These are phyloP conservation scores for Ilex aquifolium DNA, from an alignment of 257 asterid species.

Conservation along the genomic window DNA sequence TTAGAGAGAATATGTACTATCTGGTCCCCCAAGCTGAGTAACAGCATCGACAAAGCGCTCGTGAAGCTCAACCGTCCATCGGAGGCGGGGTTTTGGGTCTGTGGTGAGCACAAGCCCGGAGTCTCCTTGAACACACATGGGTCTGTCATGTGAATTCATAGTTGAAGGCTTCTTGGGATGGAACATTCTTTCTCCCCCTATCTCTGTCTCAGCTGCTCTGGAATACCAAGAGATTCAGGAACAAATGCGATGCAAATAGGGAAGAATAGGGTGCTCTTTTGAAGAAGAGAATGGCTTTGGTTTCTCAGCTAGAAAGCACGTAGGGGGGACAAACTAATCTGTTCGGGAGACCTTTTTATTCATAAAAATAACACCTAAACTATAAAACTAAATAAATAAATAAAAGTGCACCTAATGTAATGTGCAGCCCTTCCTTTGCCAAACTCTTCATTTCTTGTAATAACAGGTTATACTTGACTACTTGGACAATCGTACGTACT, in stretches of 20 bases:
- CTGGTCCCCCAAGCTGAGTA: conserved; percentile 90
- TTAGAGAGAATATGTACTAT: conserved; percentile 30
- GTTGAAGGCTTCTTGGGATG: conserved; percentile 29
- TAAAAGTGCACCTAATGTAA: too few species aligned
- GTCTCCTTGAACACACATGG: conserved; percentile 54
- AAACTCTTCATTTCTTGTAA: too few species aligned
- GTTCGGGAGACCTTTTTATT: too few species aligned
- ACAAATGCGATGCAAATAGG: conserved; percentile 27
- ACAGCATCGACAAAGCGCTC: conserved; percentile 94
- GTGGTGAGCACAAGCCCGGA: conserved; percentile 92
- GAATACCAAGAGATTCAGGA: conserved; percentile 29
- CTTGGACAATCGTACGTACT: too few species aligned
- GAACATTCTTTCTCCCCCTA: conserved; percentile 24
- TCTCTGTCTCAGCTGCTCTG: conserved; percentile 4
- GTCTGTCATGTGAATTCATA: conserved; percentile 31
- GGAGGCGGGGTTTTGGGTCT: conserved; percentile 89
- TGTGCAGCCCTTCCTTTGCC: too few species aligned
- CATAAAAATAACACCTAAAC: not conserved
- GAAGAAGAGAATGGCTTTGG: conserved; percentile 13
- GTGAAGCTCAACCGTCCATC: conserved; percentile 92
- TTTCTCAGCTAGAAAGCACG: conserved; percentile 2
- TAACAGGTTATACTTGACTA: too few species aligned
- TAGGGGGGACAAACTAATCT: conserved; percentile 1
- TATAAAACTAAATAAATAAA: conserved; percentile 3
- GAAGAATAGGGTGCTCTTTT: conserved; percentile 16